phyloP scores from a whole-genome alignment of 1,284 basidiomycete genomes.

The Volvariella surrecta region DNA sequence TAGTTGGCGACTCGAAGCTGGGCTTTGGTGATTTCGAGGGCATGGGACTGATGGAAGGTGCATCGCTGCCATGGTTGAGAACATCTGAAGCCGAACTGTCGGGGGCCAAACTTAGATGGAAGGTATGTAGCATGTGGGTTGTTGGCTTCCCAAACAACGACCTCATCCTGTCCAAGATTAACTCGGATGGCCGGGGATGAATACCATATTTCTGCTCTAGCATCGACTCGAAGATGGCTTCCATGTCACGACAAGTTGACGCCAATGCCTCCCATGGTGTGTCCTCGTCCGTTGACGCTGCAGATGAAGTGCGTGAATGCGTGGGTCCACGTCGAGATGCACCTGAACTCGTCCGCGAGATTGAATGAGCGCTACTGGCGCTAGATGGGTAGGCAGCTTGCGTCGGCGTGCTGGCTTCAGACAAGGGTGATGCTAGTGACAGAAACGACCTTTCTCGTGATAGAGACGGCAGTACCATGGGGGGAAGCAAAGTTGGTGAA shows the following conservation, averaged over 20 bases:
- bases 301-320: conserved; percentile 1
- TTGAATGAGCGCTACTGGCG: no score
- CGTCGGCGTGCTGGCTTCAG: background rate
- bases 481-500: no score
- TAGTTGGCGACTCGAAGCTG: background rate
- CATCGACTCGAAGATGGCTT: conserved; percentile 46
- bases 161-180: conserved; percentile 32
- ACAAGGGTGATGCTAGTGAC: no score
- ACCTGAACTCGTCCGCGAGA: background rate
- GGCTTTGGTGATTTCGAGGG: background rate
- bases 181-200: conserved; percentile 36
- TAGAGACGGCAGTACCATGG: no score
- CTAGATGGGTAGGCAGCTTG: no score
- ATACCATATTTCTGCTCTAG: conserved; percentile 38
- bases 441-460: no score
- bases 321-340: background rate
- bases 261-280: conserved; percentile 27
- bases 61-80: background rate
- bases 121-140: conserved; percentile 29
- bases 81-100: conserved; percentile 17
- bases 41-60: background rate
- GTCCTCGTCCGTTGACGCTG: conserved; percentile 2
- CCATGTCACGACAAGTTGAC: conserved; percentile 32
- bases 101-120: conserved; percentile 50
- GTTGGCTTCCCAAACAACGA: conserved; percentile 38